Conservation (phyloP, 202 grass and related monocot genomes). For the Musa balbisiana region DNA sequence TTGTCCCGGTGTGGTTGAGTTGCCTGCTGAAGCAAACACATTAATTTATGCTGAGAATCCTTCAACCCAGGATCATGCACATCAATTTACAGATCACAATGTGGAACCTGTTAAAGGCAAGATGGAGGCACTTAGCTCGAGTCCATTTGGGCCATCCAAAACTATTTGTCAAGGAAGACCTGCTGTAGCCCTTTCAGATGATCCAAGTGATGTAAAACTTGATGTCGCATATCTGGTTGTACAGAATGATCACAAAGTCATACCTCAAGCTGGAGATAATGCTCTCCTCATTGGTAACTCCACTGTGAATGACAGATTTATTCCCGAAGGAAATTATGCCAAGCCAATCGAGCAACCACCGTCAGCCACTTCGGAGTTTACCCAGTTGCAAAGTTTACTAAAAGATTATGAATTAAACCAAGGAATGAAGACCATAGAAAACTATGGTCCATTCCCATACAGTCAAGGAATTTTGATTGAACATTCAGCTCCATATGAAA, state of each 20-base stretch:
- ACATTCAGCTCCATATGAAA: not conserved
- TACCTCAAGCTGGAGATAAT: constrained; percentile 27
- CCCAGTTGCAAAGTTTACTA: not conserved
- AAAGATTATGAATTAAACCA: not conserved
- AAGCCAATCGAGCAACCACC: constrained; percentile 36
- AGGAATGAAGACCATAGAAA: constrained; percentile 46
- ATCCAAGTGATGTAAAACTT: constrained; percentile 33
- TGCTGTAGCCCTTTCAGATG: too few relatives aligned
- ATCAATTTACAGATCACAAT: too few relatives aligned
- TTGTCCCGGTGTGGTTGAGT: too few relatives aligned
- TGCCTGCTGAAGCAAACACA: too few relatives aligned
- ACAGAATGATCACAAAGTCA: constrained; percentile 19
- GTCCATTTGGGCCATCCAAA: too few relatives aligned
- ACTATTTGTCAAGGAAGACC: too few relatives aligned
- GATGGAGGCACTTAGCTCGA: too few relatives aligned
- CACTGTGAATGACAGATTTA: constrained; percentile 19
- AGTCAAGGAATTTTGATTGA: not conserved
- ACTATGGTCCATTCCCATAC: constrained; percentile 39
- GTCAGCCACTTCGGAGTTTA: constrained; percentile 35
- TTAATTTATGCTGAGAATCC: too few relatives aligned
- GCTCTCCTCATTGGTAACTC: constrained; percentile 32
- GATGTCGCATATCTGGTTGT: constrained; percentile 28
- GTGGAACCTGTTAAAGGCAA: too few relatives aligned
- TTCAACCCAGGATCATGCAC: too few relatives aligned
- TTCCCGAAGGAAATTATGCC: constrained; percentile 40